Conservation (phyloP, 2,329 filamentous ascomycete species). For the Sclerotiophoma versabilis region DNA sequence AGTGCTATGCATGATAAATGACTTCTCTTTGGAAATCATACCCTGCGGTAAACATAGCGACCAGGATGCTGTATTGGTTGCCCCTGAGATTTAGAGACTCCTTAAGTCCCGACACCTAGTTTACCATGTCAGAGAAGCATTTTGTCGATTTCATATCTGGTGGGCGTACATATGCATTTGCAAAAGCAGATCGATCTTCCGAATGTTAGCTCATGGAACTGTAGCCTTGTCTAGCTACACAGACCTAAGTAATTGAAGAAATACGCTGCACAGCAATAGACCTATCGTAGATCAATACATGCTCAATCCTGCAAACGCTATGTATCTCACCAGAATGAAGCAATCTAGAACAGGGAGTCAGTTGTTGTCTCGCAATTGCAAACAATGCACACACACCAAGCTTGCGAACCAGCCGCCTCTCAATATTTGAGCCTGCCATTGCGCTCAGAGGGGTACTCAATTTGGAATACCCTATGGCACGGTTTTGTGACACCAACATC, state of each 20-base stretch:
- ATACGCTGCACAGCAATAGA: constrained; percentile 41
- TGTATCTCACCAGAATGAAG: constrained; percentile 31
- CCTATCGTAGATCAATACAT: constrained; percentile 13
- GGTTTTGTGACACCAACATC: constrained; percentile 12
- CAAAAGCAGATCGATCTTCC: constrained; percentile 35
- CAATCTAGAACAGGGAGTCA: constrained; percentile 28
- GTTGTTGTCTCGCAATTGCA: background rate
- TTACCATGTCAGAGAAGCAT: background rate
- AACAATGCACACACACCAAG: constrained; percentile 23
- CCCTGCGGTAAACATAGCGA: constrained; percentile 41
- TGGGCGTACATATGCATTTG: constrained; percentile 37
- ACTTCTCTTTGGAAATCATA: background rate
- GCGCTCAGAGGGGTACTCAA: constrained; percentile 3
- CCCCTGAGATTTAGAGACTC: constrained; percentile 33
- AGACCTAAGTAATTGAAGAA: constrained; percentile 44
- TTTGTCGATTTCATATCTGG: background rate
- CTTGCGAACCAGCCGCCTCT: constrained; percentile 37
- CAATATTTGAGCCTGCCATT: constrained; percentile 18
- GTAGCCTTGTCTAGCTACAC: background rate
- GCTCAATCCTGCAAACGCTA: background rate
- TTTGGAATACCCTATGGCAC: background rate
- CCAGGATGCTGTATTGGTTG: constrained; percentile 40
- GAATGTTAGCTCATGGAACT: background rate
- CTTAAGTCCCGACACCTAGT: constrained; percentile 35
- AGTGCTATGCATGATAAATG: background rate